A percentile compares a stretch with the other conserved stretches of the same genome.
Conservation (phyloP, 441 rosid species). For the Arabidopsis hybrid region DNA sequence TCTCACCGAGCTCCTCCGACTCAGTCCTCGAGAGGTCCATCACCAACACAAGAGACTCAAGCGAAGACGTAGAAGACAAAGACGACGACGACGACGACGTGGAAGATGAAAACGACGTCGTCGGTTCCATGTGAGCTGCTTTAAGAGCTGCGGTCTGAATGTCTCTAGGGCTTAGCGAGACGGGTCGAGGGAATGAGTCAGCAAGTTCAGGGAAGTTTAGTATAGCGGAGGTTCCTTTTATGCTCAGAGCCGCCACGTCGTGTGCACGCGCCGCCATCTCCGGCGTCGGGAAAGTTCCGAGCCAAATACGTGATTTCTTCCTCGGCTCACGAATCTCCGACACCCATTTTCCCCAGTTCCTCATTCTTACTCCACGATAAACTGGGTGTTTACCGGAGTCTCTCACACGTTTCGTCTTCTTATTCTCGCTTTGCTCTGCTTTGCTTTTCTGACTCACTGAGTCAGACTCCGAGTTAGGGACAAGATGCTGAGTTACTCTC, state of each 20-base stretch:
- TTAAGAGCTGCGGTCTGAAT: constrained; percentile 74
- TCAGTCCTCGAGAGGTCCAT: constrained; percentile 46
- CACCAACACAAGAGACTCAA: constrained; percentile 42
- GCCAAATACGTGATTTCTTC: constrained; percentile 58
- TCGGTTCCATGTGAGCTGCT: constrained; percentile 61
- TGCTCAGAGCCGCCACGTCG: constrained; percentile 70
- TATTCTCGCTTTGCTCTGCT: constrained; percentile 14
- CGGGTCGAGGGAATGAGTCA: constrained; percentile 61
- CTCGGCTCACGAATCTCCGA: constrained; percentile 49
- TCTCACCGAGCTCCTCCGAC: constrained; percentile 62
- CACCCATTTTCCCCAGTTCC: constrained; percentile 52
- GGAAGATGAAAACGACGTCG: constrained; percentile 20
- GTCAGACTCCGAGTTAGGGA: constrained; percentile 29
- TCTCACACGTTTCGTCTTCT: constrained; percentile 38
- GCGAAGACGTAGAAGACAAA: constrained; percentile 28
- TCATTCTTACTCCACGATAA: constrained; percentile 46
- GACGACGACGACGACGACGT: constrained; percentile 24
- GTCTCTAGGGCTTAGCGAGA: constrained; percentile 62
- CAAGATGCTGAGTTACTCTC: constrained; percentile 16
- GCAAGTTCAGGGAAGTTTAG: constrained; percentile 73
- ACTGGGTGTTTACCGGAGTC: constrained; percentile 49
- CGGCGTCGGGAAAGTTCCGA: constrained; percentile 81
- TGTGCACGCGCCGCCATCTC: constrained; percentile 98
- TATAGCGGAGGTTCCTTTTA: constrained; percentile 64
- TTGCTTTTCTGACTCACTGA: constrained; percentile 21